A percentile compares a stretch with the other conserved stretches of the same genome.
These are phyloP conservation scores for Echinosophora koreensis DNA, from an alignment of 306 rosid genomes.

Conservation along the genomic window DNA sequence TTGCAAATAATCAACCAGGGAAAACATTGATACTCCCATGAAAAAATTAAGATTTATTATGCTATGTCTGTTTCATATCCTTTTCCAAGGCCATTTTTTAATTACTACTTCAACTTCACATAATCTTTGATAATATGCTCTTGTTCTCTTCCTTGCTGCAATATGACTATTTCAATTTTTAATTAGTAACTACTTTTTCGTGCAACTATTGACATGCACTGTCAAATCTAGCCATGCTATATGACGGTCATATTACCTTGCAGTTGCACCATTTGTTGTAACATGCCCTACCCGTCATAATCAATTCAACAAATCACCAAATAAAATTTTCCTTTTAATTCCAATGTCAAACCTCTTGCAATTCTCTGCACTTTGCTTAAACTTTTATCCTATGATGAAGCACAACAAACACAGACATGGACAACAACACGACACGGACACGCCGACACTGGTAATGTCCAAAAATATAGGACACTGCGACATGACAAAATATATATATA, in stretches of 20 bases:
- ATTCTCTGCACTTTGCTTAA: background rate
- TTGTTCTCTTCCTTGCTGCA: background rate
- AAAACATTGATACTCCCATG: background rate
- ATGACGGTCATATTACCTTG: background rate
- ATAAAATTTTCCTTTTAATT: background rate
- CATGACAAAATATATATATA: too few species aligned
- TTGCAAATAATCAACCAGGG: background rate
- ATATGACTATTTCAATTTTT: background rate
- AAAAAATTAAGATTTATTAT: conserved; percentile 1
- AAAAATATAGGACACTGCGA: too few species aligned
- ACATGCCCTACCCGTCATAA: background rate
- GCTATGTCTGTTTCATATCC: background rate
- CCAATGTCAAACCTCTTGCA: conserved; percentile 18
- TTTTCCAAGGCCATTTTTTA: conserved; percentile 8
- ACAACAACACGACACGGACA: too few species aligned
- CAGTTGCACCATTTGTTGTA: background rate
- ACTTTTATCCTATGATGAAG: background rate
- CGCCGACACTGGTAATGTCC: too few species aligned
- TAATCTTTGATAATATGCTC: background rate
- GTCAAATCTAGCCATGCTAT: background rate
- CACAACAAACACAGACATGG: too few species aligned
- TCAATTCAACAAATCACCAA: background rate
- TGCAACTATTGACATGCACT: background rate
- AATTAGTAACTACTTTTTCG: background rate
- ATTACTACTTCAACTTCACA: background rate